A percentile compares a stretch with the other conserved stretches of the same genome.
Conservation (phyloP, 352 stramenopile species). For the Globisporangium splendens region DNA sequence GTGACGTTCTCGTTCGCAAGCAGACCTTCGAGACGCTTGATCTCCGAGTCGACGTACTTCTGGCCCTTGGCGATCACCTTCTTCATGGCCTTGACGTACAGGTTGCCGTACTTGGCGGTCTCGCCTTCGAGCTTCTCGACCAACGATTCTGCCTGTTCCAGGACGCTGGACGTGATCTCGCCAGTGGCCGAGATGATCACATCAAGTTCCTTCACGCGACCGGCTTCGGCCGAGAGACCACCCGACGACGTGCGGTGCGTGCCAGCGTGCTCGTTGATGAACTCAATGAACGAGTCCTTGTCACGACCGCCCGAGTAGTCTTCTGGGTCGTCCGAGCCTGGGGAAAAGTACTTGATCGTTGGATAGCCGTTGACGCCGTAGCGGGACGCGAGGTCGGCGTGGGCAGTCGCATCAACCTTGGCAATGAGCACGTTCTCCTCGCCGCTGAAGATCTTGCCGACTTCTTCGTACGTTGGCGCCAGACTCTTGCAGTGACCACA, state of each 20-base stretch:
- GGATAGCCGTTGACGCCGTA: conserved; percentile 90
- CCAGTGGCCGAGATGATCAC: conserved; percentile 72
- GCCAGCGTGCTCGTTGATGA: conserved; percentile 89
- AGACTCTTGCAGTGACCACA: conserved; percentile 93
- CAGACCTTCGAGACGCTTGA: conserved; percentile 76
- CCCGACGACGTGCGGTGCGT: conserved; percentile 80
- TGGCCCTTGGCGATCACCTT: conserved; percentile 88
- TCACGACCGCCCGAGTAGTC: conserved; percentile 84
- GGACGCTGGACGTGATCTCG: conserved; percentile 59
- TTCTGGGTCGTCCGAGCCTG: conserved; percentile 71
- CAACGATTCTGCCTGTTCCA: conserved; percentile 69
- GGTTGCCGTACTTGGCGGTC: conserved; percentile 68
- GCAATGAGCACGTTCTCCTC: conserved; percentile 81
- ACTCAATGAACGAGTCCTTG: conserved; percentile 84
- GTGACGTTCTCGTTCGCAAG: conserved; percentile 80
- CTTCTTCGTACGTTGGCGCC: conserved; percentile 86
- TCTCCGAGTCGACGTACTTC: conserved; percentile 81
- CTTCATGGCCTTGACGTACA: conserved; percentile 90
- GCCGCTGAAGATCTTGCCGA: conserved; percentile 67
- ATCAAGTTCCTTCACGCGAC: conserved; percentile 81
- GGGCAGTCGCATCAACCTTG: conserved; percentile 78
- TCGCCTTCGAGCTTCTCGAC: conserved; percentile 69
- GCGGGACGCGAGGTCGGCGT: conserved; percentile 51
- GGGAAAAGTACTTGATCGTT: conserved; percentile 91
- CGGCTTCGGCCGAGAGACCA: conserved; percentile 65